These are phyloP conservation scores for Leishmania tarentolae DNA, from an alignment of 208 protist species.

Conservation along the genomic window DNA sequence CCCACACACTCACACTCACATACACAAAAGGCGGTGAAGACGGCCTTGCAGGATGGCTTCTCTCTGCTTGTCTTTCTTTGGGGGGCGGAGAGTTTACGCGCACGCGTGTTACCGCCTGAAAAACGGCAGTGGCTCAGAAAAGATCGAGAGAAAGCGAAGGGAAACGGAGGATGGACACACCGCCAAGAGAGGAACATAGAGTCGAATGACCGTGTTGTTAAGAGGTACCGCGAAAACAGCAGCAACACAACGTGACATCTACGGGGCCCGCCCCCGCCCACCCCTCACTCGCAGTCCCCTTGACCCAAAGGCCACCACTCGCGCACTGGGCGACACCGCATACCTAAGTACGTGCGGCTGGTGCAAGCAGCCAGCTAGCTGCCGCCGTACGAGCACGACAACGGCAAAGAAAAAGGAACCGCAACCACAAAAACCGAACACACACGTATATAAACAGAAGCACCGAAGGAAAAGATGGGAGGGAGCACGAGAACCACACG, in stretches of 20 bases:
- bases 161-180: background rate
- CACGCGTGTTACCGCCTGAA: background rate
- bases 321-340: background rate
- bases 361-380: background rate
- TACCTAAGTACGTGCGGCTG: background rate
- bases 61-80: background rate
- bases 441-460: background rate
- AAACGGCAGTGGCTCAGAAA: too few relatives aligned
- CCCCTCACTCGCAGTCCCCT: background rate
- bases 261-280: too few relatives aligned
- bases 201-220: background rate
- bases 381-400: background rate
- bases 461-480: background rate
- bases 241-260: background rate
- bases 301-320: background rate
- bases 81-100: too few relatives aligned
- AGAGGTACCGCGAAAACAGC: background rate
- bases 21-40: background rate
- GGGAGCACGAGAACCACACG: too few relatives aligned
- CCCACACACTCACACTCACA: background rate
- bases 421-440: background rate
- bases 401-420: background rate
- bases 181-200: background rate
- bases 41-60: background rate
- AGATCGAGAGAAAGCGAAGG: background rate